Evolutionary conservation across 768 basidiomycete species (phyloP).

Genomic region (Amanita muscaria): DNA sequence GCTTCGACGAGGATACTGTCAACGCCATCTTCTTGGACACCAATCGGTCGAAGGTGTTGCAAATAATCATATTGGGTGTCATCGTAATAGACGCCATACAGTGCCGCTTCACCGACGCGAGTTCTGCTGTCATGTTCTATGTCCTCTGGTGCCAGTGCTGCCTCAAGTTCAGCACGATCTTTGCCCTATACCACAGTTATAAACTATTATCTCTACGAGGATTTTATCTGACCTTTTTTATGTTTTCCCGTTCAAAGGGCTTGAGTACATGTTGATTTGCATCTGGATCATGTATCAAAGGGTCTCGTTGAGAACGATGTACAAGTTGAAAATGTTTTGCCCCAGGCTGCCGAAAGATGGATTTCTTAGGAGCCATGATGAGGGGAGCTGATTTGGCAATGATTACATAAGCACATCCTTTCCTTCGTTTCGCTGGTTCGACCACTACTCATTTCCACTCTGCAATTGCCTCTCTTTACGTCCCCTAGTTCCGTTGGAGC

Average conservation of each 20-base stretch:
- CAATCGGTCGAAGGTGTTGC: conserved; percentile 84
- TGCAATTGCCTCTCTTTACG: not conserved
- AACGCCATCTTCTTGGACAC: conserved; percentile 68
- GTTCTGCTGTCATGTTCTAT: conserved; percentile 35
- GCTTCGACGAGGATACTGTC: conserved; percentile 79
- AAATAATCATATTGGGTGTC: conserved; percentile 98
- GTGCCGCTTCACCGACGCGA: conserved; percentile 78
- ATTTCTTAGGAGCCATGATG: conserved; percentile 62
- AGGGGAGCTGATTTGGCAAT: conserved; percentile 18
- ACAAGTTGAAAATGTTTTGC: conserved; percentile 95
- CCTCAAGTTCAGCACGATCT: conserved; percentile 74
- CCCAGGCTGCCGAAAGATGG: conserved; percentile 84
- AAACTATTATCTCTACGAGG: conserved; percentile 4
- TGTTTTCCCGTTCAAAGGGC: conserved; percentile 64
- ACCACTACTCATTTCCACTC: conserved; percentile 12
- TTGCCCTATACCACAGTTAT: conserved; percentile 46
- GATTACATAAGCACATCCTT: conserved; percentile 27
- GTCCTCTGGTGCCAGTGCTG: conserved; percentile 38
- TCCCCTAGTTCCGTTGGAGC: not conserved
- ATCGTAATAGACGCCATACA: conserved; percentile 90
- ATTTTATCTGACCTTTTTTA: conserved; percentile 51
- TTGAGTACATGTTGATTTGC: conserved; percentile 87
- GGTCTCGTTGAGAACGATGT: conserved; percentile 92
- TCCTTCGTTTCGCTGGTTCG: conserved; percentile 19
- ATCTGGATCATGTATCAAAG: conserved; percentile 88